phyloP scores from a whole-genome alignment of 2,329 filamentous ascomycete genomes.

The Colletotrichum paranaense region DNA sequence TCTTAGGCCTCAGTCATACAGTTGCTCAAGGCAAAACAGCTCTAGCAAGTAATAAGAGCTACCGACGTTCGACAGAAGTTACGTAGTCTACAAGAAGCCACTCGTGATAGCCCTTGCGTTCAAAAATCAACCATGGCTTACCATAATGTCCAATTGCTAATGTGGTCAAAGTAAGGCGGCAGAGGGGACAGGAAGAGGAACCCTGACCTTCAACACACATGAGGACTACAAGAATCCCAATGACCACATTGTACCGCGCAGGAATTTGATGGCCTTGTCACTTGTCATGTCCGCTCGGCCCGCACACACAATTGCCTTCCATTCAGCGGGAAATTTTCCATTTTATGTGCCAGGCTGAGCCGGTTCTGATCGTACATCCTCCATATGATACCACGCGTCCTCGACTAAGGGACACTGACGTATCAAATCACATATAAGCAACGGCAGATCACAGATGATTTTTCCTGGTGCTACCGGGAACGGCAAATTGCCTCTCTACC shows the following conservation, averaged over 20 bases:
- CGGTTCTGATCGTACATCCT: neutral
- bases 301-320: neutral
- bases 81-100: neutral
- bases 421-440: neutral
- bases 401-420: neutral
- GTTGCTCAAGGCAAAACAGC: neutral
- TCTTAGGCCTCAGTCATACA: conserved; percentile 18
- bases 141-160: too few species aligned
- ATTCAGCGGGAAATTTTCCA: too few species aligned
- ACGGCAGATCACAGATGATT: conserved; percentile 12
- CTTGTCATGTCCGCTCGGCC: neutral
- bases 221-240: neutral
- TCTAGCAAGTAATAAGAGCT: neutral
- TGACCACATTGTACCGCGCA: neutral
- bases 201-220: neutral
- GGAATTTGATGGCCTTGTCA: neutral
- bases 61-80: neutral
- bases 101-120: neutral
- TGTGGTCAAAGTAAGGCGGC: neutral
- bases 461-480: conserved; percentile 1
- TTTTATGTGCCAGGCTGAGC: neutral
- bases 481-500: conserved; percentile 14
- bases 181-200: neutral
- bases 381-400: neutral
- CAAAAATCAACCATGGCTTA: neutral